A percentile compares a stretch with the other conserved stretches of the same genome.
Conservation (phyloP, 2,329 filamentous ascomycete species). For the Aphanocladium album region DNA sequence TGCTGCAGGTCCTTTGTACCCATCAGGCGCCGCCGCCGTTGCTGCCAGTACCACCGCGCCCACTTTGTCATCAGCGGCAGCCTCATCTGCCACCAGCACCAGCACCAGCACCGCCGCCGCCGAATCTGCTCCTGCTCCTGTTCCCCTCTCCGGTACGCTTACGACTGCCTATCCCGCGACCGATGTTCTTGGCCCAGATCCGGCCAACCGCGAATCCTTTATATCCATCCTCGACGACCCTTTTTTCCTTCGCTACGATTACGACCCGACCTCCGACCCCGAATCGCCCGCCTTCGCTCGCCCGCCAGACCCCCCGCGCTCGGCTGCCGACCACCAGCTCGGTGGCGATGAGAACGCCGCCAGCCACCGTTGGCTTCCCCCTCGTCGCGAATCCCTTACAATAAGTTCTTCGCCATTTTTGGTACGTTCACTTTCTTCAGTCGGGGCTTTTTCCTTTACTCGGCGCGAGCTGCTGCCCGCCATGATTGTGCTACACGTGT, state of each 20-base stretch:
- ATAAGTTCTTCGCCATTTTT: conserved; percentile 31
- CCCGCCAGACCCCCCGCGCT: background rate
- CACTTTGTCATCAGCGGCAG: background rate
- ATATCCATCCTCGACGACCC: conserved; percentile 51
- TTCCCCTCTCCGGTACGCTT: conserved; percentile 9
- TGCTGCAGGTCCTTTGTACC: background rate
- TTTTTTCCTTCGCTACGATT: conserved; percentile 45
- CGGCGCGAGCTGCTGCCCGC: background rate
- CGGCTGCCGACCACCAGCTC: conserved; percentile 6
- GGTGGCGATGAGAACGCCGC: conserved; percentile 36
- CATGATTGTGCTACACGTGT: background rate
- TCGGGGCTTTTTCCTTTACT: background rate
- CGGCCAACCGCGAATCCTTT: conserved; percentile 41
- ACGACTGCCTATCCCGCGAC: conserved; percentile 8
- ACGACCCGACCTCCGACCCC: conserved; percentile 24
- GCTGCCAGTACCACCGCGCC: background rate
- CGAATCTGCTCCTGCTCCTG: conserved; percentile 16
- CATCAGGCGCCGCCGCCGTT: background rate
- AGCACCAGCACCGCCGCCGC: background rate
- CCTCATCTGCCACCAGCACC: background rate
- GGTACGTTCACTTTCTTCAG: conserved; percentile 26
- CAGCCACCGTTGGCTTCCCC: conserved; percentile 37
- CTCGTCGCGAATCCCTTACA: conserved; percentile 45
- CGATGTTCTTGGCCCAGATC: conserved; percentile 19
- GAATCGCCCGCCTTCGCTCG: conserved; percentile 20